Conservation (phyloP, 306 rosid genomes). For the Lagenaria siceraria region DNA sequence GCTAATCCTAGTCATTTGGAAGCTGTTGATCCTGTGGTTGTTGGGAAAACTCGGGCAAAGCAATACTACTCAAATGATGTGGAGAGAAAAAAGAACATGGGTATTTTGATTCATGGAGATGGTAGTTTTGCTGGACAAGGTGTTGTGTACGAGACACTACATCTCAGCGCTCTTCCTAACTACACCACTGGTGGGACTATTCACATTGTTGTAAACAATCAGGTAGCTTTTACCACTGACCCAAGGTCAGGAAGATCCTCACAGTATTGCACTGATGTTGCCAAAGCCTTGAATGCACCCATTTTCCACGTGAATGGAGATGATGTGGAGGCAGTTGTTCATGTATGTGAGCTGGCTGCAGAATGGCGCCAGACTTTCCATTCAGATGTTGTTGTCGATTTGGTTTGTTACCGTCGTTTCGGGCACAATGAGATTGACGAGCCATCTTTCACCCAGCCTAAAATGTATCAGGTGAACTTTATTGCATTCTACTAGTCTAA, state of each 20-base stretch:
- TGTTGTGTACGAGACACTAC: conserved; percentile 85
- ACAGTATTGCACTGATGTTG: conserved; percentile 88
- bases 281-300: conserved; percentile 85
- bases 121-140: conserved; percentile 99
- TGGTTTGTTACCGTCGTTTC: conserved; percentile 86
- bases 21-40: conserved; percentile 83
- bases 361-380: conserved; percentile 98
- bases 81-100: conserved; percentile 70
- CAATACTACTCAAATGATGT: conserved; percentile 62
- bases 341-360: conserved; percentile 89
- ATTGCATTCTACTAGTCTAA: neutral
- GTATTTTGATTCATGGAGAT: conserved; percentile 80
- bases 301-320: conserved; percentile 90
- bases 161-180: conserved; percentile 93
- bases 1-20: conserved; percentile 96
- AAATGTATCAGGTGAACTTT: conserved; percentile 76
- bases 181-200: conserved; percentile 88
- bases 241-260: conserved; percentile 83
- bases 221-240: conserved; percentile 96
- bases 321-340: conserved; percentile 94
- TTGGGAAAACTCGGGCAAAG: conserved; percentile 90
- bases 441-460: conserved; percentile 92
- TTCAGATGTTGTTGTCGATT: conserved; percentile 88
- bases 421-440: conserved; percentile 99
- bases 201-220: conserved; percentile 86